Base-by-base conservation (phyloP, 768 basidiomycete genomes). In the Suillus paluster region DNA sequence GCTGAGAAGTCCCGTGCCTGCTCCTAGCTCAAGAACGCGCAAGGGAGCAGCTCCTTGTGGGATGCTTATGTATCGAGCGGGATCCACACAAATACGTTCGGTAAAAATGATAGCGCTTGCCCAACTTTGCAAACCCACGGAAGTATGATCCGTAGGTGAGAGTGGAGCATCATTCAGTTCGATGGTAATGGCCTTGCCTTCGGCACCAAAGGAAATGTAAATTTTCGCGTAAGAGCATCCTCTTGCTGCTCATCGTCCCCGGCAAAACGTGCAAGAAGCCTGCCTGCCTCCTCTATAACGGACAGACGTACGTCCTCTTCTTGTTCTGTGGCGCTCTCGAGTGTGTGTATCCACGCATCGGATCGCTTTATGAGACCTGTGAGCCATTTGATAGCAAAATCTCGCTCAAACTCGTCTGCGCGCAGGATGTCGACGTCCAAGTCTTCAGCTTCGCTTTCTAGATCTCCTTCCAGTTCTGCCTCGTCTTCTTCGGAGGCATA, bases 101-200 rank as follows among this genome's bases (percentile, higher is more conserved):
- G 86, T 87, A 52, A 95, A 80, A 39, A 91, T 74, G 68, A 92
- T 89, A 19, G 87, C 84, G 67, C 89, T 88, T 10, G 86, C 91
- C 92, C 93, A 94, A 68, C 90, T 93, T 73, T 94, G 92, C 48
- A 94, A 76, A 1, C 93, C 92, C 36, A 93, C 91, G 19, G 86
- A 87, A 11, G 90, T 92, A 71, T 93, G 88, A 70, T 93, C 91
- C 15, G 82, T 79, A 36, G 74, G 77, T 30, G 83, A 78, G 44
- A 91, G 76, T 1, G 88, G 83, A 1, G 85, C 90, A 67, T 94
- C 91, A 69, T 89, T 89, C 38, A 94, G 78, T 72, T 88, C 81
- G 55, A 90, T 79, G 19, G 71, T 68, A 48, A 89, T 73, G 34
- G 62, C 52, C 33, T 52, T 39, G 33, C 46, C 64, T 3, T 39